A percentile compares a stretch with the other conserved stretches of the same genome.
phyloP scores from a whole-genome alignment of 1,284 basidiomycete species.

The Heterobasidion irregulare region DNA sequence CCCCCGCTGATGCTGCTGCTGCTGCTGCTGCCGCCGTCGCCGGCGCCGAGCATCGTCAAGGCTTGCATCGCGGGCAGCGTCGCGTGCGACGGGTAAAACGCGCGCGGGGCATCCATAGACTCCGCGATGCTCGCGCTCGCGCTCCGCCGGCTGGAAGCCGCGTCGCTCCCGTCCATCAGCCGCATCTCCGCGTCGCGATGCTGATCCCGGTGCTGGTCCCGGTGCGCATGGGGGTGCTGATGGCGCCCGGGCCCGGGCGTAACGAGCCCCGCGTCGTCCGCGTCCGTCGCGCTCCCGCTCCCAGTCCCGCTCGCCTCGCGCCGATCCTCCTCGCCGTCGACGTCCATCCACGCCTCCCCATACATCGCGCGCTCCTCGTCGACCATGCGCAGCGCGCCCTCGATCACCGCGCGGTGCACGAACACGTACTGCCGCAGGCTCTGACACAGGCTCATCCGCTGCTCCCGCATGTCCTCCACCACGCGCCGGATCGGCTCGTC shows the following conservation, averaged over 20 bases:
- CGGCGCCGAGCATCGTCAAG: no score
- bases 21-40: no score
- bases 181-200: no score
- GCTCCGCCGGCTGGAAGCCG: no score
- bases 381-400: slow-evolving; percentile 69
- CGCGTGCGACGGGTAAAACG: no score
- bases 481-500: slow-evolving; percentile 71
- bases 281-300: slow-evolving; percentile 13
- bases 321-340: slow-evolving; percentile 3
- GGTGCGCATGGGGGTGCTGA: no score
- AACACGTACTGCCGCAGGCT: slow-evolving; percentile 86
- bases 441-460: slow-evolving; percentile 88
- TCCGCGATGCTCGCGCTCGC: no score
- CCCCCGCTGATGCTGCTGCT: not conserved
- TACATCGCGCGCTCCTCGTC: slow-evolving; percentile 57
- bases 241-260: no score
- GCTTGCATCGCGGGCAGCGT: no score
- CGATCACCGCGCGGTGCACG: slow-evolving; percentile 79
- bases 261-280: slow-evolving; percentile 2
- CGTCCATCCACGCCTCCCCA: slow-evolving; percentile 18
- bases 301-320: slow-evolving; percentile 11
- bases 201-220: no score
- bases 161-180: no score
- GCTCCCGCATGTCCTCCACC: slow-evolving; percentile 84
- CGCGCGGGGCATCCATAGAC: no score